Conservation (phyloP, 257 asterid species). For the Salvia rosmarinus region DNA sequence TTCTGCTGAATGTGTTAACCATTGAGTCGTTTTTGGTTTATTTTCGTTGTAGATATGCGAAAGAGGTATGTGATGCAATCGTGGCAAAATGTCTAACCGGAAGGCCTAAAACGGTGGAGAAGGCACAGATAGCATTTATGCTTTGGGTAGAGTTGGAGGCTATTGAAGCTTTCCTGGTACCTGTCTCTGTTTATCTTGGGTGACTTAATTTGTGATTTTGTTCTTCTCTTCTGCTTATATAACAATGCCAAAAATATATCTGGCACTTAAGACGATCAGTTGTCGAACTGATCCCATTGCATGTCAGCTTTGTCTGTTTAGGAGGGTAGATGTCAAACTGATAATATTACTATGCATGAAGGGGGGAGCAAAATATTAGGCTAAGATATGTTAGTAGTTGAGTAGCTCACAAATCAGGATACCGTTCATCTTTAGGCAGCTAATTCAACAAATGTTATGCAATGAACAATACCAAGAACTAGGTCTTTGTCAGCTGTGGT, state of each 20-base stretch:
- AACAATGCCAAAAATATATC: neutral
- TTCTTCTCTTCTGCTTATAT: neutral
- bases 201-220: constrained; percentile 21
- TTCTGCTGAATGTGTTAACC: neutral
- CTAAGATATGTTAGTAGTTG: constrained; percentile 12
- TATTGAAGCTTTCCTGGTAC: constrained; percentile 89
- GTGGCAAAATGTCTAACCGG: constrained; percentile 96
- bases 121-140: constrained; percentile 83
- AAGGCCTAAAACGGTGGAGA: constrained; percentile 97
- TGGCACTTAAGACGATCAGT: constrained; percentile 16
- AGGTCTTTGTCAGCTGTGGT: constrained; percentile 21
- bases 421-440: constrained; percentile 20
- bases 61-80: constrained; percentile 94
- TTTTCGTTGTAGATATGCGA: constrained; percentile 60
- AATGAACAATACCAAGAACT: neutral
- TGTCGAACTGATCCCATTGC: constrained; percentile 18
- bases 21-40: constrained; percentile 11
- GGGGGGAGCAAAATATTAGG: neutral
- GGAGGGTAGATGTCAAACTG: constrained; percentile 15
- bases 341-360: neutral
- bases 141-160: constrained; percentile 99
- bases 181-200: constrained; percentile 26
- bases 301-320: neutral
- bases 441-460: neutral
- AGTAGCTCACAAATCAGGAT: constrained; percentile 26